A percentile compares a stretch with the other conserved stretches of the same genome.
phyloP scores from a whole-genome alignment of 352 stramenopile genomes.

The Globisporangium radiosum region DNA sequence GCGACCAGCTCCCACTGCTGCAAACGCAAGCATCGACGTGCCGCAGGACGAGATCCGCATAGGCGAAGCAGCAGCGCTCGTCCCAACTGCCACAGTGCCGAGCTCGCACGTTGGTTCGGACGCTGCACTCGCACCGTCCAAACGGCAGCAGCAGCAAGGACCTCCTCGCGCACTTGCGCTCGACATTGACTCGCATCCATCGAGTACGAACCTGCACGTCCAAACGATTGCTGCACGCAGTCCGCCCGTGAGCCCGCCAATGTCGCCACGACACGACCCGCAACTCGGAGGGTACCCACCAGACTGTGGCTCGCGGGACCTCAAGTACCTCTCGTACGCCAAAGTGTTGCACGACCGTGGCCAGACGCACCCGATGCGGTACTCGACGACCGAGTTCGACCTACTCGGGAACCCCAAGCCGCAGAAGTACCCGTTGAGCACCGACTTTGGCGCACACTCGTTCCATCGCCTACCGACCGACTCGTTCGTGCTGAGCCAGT shows the following conservation, averaged over 20 bases:
- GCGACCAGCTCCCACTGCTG: not conserved
- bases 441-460: constrained; percentile 70
- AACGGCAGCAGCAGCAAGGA: too few relatives aligned
- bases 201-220: too few relatives aligned
- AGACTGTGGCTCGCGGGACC: constrained; percentile 61
- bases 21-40: not conserved
- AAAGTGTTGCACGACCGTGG: constrained; percentile 68
- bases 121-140: too few relatives aligned
- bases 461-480: constrained; percentile 73
- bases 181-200: too few relatives aligned
- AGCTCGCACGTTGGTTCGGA: not conserved
- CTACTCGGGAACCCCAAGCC: constrained; percentile 44
- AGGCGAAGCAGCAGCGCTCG: not conserved
- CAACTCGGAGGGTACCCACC: constrained; percentile 67
- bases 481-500: constrained; percentile 69
- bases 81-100: not conserved
- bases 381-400: constrained; percentile 51
- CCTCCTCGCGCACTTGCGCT: too few relatives aligned
- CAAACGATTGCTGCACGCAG: not conserved
- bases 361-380: constrained; percentile 69
- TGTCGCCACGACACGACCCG: constrained; percentile 42
- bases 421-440: constrained; percentile 48
- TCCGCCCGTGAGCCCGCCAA: not conserved
- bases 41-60: not conserved
- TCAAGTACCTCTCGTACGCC: constrained; percentile 78